Evolutionary conservation across 306 rosid genomes (phyloP).

Genomic region (Senna tora): DNA sequence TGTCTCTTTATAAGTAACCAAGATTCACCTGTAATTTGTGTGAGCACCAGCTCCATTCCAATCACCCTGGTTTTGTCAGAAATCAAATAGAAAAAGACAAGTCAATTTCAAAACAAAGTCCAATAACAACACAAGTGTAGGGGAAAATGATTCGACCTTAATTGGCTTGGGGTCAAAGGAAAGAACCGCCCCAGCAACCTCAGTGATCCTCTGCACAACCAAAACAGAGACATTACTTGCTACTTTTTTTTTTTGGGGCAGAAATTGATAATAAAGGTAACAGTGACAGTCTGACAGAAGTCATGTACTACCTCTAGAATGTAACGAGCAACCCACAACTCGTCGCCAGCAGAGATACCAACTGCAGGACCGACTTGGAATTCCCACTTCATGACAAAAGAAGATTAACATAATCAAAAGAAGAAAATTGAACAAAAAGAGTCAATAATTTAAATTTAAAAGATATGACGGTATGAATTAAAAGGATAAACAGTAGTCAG

Average conservation of each 20-base stretch:
- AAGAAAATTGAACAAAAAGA: too few relatives aligned
- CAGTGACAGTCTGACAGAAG: neutral
- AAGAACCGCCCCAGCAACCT: constrained; percentile 80
- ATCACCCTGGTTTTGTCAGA: constrained; percentile 60
- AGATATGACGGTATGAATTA: too few relatives aligned
- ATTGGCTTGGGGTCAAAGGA: constrained; percentile 96
- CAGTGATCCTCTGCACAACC: constrained; percentile 77
- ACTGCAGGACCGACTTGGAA: constrained; percentile 96
- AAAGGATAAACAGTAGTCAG: too few relatives aligned
- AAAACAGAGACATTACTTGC: constrained; percentile 29
- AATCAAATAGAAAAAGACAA: neutral
- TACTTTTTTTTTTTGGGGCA: neutral
- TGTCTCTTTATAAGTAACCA: neutral
- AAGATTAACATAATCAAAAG: neutral
- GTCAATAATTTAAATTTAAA: too few relatives aligned
- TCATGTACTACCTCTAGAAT: constrained; percentile 77
- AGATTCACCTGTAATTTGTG: constrained; percentile 80
- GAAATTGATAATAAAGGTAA: neutral
- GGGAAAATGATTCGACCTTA: constrained; percentile 47
- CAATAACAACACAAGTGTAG: neutral
- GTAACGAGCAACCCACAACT: constrained; percentile 92
- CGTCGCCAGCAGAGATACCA: constrained; percentile 87
- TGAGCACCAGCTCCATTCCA: constrained; percentile 99
- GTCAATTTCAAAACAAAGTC: constrained; percentile 4
- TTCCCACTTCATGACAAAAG: constrained; percentile 70